Percentiles rank a stretch among this genome's conserved stretches.
These are phyloP conservation scores for Mitragyna speciosa DNA, from an alignment of 257 asterid species.

Conservation along the genomic window DNA sequence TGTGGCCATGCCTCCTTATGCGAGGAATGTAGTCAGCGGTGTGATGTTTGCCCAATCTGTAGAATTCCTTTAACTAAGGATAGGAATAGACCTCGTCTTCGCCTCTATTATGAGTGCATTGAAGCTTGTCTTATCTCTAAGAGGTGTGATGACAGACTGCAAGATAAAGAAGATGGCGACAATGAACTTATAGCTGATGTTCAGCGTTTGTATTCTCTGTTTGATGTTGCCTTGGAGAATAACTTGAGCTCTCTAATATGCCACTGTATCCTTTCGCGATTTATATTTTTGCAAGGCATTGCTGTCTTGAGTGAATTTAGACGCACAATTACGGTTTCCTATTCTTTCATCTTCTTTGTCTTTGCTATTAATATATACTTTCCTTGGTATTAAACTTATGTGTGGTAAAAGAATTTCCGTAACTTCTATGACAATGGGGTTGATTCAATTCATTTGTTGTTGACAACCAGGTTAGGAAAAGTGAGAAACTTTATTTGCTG, in stretches of 20 bases:
- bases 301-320: conserved; percentile 1
- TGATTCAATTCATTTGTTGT: neutral
- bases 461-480: neutral
- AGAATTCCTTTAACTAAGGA: conserved; percentile 63
- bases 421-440: neutral
- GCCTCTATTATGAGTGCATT: conserved; percentile 83
- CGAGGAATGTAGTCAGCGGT: conserved; percentile 89
- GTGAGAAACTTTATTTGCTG: neutral
- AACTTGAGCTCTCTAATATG: conserved; percentile 79
- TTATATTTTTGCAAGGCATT: neutral
- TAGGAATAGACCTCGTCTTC: conserved; percentile 57
- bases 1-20: conserved; percentile 95
- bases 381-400: neutral
- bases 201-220: conserved; percentile 71
- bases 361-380: neutral
- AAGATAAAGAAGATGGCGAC: conserved; percentile 56
- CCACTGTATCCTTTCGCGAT: conserved; percentile 77
- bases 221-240: conserved; percentile 90
- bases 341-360: neutral
- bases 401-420: neutral
- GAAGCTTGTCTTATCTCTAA: conserved; percentile 87
- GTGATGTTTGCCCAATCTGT: conserved; percentile 92
- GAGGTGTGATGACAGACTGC: conserved; percentile 74
- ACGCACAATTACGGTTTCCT: conserved; percentile 1
- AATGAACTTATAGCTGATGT: conserved; percentile 65